phyloP scores from a whole-genome alignment of 192 early-diverging fungal species.

The Dissophora globulifera region DNA sequence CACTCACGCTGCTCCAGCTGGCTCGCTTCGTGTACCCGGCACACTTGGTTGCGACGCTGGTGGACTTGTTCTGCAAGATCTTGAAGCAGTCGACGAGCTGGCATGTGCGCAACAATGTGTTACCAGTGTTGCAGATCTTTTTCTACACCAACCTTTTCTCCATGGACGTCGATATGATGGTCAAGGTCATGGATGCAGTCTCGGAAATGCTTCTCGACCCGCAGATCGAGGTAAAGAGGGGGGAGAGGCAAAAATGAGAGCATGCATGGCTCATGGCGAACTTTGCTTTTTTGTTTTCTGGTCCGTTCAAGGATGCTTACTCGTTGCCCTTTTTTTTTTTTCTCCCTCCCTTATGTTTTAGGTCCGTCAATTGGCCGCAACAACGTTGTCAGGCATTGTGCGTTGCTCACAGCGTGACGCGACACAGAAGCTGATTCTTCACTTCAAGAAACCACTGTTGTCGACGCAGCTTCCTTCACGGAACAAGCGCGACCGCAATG shows the following conservation, averaged over 20 bases:
- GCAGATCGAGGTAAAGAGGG: slow-evolving; percentile 81
- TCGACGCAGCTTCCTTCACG: slow-evolving; percentile 58
- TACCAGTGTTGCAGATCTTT: slow-evolving; percentile 88
- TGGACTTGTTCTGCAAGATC: slow-evolving; percentile 67
- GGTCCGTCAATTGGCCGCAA: slow-evolving; percentile 79
- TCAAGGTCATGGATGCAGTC: slow-evolving; percentile 75
- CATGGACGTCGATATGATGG: slow-evolving; percentile 66
- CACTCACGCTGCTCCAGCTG: slow-evolving; percentile 60
- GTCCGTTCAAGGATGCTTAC: no score
- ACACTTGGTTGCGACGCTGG: slow-evolving; percentile 55
- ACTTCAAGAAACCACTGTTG: slow-evolving; percentile 51
- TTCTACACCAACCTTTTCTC: slow-evolving; percentile 87
- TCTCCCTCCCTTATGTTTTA: no score
- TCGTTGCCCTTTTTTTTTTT: not conserved
- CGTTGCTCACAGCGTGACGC: slow-evolving; percentile 79
- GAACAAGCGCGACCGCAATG: slow-evolving; percentile 46
- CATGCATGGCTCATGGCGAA: not conserved
- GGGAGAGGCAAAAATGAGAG: not conserved
- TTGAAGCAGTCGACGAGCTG: slow-evolving; percentile 69
- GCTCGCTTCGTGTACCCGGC: slow-evolving; percentile 65
- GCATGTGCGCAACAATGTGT: slow-evolving; percentile 82
- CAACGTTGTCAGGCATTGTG: slow-evolving; percentile 81
- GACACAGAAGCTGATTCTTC: slow-evolving; percentile 62
- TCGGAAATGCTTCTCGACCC: slow-evolving; percentile 77
- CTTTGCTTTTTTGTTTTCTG: no score